Base-by-base conservation (phyloP, 2,329 filamentous ascomycete genomes). In the Xylariaceae sp. region DNA sequence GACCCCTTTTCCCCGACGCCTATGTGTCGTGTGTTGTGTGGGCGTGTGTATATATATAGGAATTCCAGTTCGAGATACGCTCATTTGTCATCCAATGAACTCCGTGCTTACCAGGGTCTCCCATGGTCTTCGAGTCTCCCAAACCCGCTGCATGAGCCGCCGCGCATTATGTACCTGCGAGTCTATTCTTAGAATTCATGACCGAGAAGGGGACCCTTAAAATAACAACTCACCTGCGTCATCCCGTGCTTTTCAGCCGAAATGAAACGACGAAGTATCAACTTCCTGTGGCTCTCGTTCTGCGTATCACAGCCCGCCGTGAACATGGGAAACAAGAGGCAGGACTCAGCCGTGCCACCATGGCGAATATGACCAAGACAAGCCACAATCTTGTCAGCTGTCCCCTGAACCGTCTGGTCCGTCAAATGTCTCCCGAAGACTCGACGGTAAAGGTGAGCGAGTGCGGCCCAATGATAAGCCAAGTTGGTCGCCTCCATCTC, bases 261-360 rank as follows among this genome's bases (percentile, higher is more conserved):
- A 69, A 79, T 78, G 69, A 94, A 78, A 52, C 89, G 78, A 65
- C 84, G 81, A 67, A 89, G 75, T 44, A 93, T 83, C 67, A 83
- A 79, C 23, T 75, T 74, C 53, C 85, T 78, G 65, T 88, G 82
- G 2, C 73, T 73, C 39, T 76, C 68, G 53, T 85, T 81, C 57
- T 76, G 75, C 0, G 86, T 84, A 71, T 94, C 88, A 65, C 89
- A 92, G 0, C 90, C 90, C 1, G 90, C 90, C 1, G 88, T 89
- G 72, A 94, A 94, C 75, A 94, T 85, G 0, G 90, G 90, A 64
- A 94, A 92, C 45, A 94, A 72, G 15, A 90, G 75, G 67, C 88
- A 90, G 7, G 84, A 86, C 72, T 93, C 90, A 0, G 89, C 88
- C 13, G 85, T 85, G 35, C 86, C 86, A 4, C 88, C 87, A 10